Evolutionary conservation across 768 basidiomycete species (phyloP).

Genomic region (Tylopilus plumbeoviolaceoides): DNA sequence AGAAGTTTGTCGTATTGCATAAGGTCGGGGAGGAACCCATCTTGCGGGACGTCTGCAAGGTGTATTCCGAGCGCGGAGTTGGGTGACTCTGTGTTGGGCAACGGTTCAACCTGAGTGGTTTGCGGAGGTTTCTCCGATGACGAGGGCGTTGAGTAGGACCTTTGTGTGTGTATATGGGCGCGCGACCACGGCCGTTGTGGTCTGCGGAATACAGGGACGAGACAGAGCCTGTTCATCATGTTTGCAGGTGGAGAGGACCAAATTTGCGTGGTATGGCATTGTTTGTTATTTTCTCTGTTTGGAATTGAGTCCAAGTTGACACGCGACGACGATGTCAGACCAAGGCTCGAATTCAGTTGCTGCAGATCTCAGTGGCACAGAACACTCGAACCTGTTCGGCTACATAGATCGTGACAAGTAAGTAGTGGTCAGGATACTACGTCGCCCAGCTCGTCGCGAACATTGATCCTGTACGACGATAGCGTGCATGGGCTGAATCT

Average conservation of each 20-base stretch:
- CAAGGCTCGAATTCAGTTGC: conserved; percentile 40
- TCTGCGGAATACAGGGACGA: background rate
- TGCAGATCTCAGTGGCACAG: conserved; percentile 43
- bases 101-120: conserved; percentile 2
- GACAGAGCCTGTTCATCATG: conserved; percentile 27
- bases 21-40: conserved; percentile 50
- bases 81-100: background rate
- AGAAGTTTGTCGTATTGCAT: conserved; percentile 59
- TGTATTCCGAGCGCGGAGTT: conserved; percentile 10
- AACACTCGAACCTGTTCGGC: conserved; percentile 51
- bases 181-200: background rate
- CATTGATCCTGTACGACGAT: conserved; percentile 1
- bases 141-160: conserved; percentile 17
- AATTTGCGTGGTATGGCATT: conserved; percentile 17
- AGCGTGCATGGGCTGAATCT: conserved; percentile 83
- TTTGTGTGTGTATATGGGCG: background rate
- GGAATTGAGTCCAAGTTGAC: conserved; percentile 10
- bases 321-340: conserved; percentile 8
- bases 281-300: conserved; percentile 18
- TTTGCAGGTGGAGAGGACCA: background rate
- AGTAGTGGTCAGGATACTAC: conserved; percentile 11
- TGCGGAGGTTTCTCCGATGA: conserved; percentile 5
- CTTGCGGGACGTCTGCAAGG: conserved; percentile 21
- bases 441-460: background rate
- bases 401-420: conserved; percentile 68